Percentiles rank a stretch among this genome's conserved stretches.
phyloP scores from a whole-genome alignment of 192 early-diverging fungal genomes.

The Entophlyctis luteolus region DNA sequence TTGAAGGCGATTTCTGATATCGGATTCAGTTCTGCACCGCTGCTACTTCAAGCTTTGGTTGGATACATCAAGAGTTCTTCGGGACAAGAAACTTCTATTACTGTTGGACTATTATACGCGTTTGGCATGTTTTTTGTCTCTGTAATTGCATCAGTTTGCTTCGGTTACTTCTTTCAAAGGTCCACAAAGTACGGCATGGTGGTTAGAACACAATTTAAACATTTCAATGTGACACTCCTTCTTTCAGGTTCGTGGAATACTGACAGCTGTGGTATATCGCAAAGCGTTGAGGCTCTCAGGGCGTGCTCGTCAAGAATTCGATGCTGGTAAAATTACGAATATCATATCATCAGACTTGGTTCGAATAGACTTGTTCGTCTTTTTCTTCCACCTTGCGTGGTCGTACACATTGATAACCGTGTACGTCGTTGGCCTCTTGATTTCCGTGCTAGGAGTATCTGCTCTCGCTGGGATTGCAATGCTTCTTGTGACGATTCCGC shows the following conservation, averaged over 20 bases:
- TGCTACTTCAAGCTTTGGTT: slow-evolving; percentile 43
- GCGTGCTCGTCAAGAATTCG: slow-evolving; percentile 54
- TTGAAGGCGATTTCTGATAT: slow-evolving; percentile 39
- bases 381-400: slow-evolving; percentile 29
- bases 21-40: slow-evolving; percentile 36
- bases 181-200: slow-evolving; percentile 37
- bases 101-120: slow-evolving; percentile 13
- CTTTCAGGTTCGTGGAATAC: slow-evolving; percentile 36
- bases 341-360: slow-evolving; percentile 43
- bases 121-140: slow-evolving; percentile 21
- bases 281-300: slow-evolving; percentile 55
- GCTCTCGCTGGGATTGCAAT: slow-evolving; percentile 24
- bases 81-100: not conserved
- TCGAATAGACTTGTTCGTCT: slow-evolving; percentile 22
- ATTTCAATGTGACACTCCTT: not conserved
- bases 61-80: slow-evolving; percentile 24
- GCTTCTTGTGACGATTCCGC: slow-evolving; percentile 19
- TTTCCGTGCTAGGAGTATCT: slow-evolving; percentile 6
- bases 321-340: slow-evolving; percentile 61
- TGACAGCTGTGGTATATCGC: slow-evolving; percentile 55
- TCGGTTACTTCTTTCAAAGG: slow-evolving; percentile 43
- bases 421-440: slow-evolving; percentile 10
- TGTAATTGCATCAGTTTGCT: slow-evolving; percentile 12
- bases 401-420: slow-evolving; percentile 7
- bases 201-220: not conserved